Evolutionary conservation across 2,329 filamentous ascomycete genomes (phyloP), one percentile per base, ranked within the genome.

Genomic region (Ceratocystis diversiconidia): DNA sequence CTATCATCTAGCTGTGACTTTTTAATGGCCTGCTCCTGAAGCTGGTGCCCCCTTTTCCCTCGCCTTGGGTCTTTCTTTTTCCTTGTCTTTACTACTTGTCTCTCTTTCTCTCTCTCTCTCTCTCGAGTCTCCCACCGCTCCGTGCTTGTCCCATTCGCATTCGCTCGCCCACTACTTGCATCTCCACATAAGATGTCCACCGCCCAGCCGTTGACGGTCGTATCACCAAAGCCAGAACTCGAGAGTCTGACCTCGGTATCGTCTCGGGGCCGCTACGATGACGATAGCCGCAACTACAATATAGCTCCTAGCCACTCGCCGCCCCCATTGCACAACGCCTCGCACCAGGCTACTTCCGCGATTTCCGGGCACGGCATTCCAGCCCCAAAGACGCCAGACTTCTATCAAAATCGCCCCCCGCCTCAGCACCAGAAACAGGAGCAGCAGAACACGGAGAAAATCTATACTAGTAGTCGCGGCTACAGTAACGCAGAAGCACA

Each of bases 111-210:
- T 52, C 48, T 25, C 48, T 19, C 44, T 1, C 48, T 22, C 48
- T 28, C 52, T 59, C 52, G 52, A 59, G 52, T 30, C 52, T 59
- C 52, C 52, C 15, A 59, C 52, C 28, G 52, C 52, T 17, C 52
- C 52, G 52, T 59, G 52, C 52, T 17, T 22, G 12, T 17, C 6
- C 46, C 46, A 36, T 12, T 36, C 46, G 4, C 10, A 19, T 32
- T 25, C 52, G 17, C 25, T 36, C 46, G 32, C 32, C 32, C 8
- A 36, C 32, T 36, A 8, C 32, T 10, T 36, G 8, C 17, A 10
- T 36, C 32, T 10, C n/a, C 48, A 3, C 8, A 4, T 17, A 22
- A 30, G 6, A 59, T 59, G 52, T 30, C 52, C 52, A 5, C 28
- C 12, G 1, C 30, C 52, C 52, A 59, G 52, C 52, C 52, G 52